Evolutionary conservation across 179 eudicot species (phyloP).

Genomic region (Pouteria campechiana): DNA sequence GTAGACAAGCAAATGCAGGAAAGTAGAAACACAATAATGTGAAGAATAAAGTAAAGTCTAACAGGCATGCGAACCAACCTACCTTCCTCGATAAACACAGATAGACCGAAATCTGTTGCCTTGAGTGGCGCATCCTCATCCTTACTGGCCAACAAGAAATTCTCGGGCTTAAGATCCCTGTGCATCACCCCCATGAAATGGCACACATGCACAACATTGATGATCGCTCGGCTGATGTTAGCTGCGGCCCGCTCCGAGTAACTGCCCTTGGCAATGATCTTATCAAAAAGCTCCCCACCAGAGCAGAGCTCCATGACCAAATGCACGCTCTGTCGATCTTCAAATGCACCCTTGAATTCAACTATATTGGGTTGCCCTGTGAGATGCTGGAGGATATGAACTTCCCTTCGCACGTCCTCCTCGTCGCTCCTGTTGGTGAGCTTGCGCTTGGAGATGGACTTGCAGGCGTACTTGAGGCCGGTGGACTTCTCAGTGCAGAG

Average conservation of each 20-base stretch:
- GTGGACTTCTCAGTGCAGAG: conserved; percentile 50
- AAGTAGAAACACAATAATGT: too few species aligned
- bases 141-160: conserved; percentile 43
- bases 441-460: conserved; percentile 42
- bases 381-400: conserved; percentile 42
- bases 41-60: too few species aligned
- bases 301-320: conserved; percentile 68
- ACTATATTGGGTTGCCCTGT: conserved; percentile 80
- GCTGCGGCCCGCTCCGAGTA: conserved; percentile 68
- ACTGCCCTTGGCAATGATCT: conserved; percentile 38
- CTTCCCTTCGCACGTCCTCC: conserved; percentile 52
- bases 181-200: conserved; percentile 91
- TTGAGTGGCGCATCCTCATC: conserved; percentile 36
- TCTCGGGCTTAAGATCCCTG: conserved; percentile 81
- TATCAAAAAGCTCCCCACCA: conserved; percentile 69
- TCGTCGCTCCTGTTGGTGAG: conserved; percentile 32
- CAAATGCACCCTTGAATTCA: conserved; percentile 64
- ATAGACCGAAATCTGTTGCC: conserved; percentile 74
- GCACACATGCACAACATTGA: conserved; percentile 72
- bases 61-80: too few species aligned
- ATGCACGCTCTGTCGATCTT: conserved; percentile 35
- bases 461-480: conserved; percentile 43
- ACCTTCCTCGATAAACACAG: conserved; percentile 79
- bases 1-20: too few species aligned
- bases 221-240: conserved; percentile 44